These are phyloP conservation scores for Hansenula sp. DNA, from an alignment of 1,139 yeast species.

Conservation along the genomic window DNA sequence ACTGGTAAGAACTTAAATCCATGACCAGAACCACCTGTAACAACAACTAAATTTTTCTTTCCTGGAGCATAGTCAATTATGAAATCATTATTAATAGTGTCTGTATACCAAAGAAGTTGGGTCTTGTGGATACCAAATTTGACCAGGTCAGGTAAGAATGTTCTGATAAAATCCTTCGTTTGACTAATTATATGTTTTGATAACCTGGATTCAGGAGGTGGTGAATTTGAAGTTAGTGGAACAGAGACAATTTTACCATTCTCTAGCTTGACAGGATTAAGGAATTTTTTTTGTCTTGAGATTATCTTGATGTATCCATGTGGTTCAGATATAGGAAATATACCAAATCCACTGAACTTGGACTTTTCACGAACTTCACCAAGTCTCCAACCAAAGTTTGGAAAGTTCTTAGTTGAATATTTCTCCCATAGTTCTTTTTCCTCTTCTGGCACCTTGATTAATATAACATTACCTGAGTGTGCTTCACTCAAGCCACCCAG, in stretches of 20 bases:
- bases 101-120: slow-evolving; percentile 39
- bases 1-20: slow-evolving; percentile 39
- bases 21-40: slow-evolving; percentile 43
- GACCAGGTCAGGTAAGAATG: slow-evolving; percentile 25
- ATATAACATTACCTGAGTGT: slow-evolving; percentile 30
- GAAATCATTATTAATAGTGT: slow-evolving; percentile 38
- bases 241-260: slow-evolving; percentile 19
- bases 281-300: slow-evolving; percentile 23
- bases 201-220: slow-evolving; percentile 18
- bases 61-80: slow-evolving; percentile 37
- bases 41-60: slow-evolving; percentile 27
- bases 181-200: slow-evolving; percentile 19
- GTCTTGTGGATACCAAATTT: slow-evolving; percentile 23
- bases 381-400: slow-evolving; percentile 26
- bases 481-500: slow-evolving; percentile 32
- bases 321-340: slow-evolving; percentile 23
- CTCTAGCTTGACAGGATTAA: slow-evolving; percentile 21
- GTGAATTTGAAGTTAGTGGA: slow-evolving; percentile 23
- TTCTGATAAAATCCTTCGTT: slow-evolving; percentile 22
- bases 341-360: slow-evolving; percentile 12
- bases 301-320: slow-evolving; percentile 13
- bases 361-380: slow-evolving; percentile 26
- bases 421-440: slow-evolving; percentile 27
- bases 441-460: slow-evolving; percentile 27
- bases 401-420: slow-evolving; percentile 25